These are phyloP conservation scores for Ophiostoma quercus DNA, from an alignment of 2,329 filamentous ascomycete species.

Conservation along the genomic window DNA sequence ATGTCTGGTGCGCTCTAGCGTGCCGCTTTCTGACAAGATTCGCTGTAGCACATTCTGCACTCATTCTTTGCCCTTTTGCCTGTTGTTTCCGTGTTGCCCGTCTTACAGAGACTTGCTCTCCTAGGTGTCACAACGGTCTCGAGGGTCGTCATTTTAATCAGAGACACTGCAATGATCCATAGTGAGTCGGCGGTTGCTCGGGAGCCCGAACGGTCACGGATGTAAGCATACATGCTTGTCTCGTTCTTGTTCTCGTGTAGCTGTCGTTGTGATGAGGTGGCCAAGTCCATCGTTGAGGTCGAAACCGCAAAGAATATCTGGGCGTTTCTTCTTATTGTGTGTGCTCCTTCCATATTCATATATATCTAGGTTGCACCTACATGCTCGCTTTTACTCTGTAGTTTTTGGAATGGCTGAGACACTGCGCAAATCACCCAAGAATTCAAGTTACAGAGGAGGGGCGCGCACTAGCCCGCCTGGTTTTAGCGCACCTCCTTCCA, in stretches of 20 bases:
- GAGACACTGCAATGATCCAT: constrained; percentile 5
- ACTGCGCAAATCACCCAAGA: constrained; percentile 26
- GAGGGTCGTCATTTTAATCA: neutral
- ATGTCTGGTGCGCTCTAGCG: neutral
- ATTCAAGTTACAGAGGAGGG: constrained; percentile 26
- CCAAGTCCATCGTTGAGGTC: neutral
- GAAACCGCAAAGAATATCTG: neutral
- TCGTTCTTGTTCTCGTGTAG: neutral
- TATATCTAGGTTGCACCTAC: too few relatives aligned
- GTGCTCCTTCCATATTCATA: neutral
- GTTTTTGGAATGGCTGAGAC: constrained; percentile 26
- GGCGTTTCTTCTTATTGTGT: neutral
- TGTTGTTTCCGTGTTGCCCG: neutral
- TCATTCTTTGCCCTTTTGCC: neutral
- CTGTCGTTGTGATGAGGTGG: neutral
- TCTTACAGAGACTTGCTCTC: neutral
- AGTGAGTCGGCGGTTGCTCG: neutral
- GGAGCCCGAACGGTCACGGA: neutral
- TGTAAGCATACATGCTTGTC: neutral
- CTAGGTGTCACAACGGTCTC: neutral
- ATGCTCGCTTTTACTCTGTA: constrained; percentile 18
- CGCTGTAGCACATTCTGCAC: neutral
- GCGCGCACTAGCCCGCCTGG: constrained; percentile 11
- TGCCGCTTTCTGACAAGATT: neutral
- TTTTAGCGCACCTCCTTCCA: constrained; percentile 2